A percentile compares a stretch with the other conserved stretches of the same genome.
Conservation (phyloP, 1,284 basidiomycete species). For the Ustilago tritici region DNA sequence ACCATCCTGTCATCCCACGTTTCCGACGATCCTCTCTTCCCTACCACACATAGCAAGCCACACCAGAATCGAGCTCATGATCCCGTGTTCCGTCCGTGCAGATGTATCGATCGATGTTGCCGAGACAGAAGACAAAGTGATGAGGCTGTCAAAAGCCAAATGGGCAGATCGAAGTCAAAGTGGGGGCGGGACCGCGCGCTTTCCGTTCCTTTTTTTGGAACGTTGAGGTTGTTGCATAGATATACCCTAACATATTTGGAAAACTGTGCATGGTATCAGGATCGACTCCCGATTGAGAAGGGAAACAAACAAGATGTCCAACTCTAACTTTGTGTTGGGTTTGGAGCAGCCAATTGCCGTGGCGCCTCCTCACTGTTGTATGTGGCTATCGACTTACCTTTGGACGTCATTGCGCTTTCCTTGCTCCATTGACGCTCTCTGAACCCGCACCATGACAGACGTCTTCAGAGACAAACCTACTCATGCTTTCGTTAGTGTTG, state of each 20-base stretch:
- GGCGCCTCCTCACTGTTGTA: neutral
- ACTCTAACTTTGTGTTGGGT: slow-evolving; percentile 6
- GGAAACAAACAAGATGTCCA: slow-evolving; percentile 14
- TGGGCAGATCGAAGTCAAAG: neutral
- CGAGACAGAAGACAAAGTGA: neutral
- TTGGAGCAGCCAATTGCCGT: slow-evolving; percentile 4
- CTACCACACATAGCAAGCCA: neutral
- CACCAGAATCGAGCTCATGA: neutral
- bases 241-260: neutral
- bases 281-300: neutral
- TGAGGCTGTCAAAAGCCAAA: neutral
- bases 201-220: neutral
- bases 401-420: slow-evolving; percentile 6
- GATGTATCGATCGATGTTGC: neutral
- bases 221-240: neutral
- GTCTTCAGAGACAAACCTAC: too few relatives aligned
- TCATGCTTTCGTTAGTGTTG: too few relatives aligned
- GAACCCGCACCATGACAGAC: neutral
- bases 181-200: neutral
- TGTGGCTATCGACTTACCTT: slow-evolving; percentile 5
- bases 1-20: neutral
- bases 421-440: neutral
- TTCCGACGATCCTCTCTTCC: neutral
- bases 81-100: neutral
- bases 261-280: neutral